These are phyloP conservation scores for Lactarius sp. DNA, from an alignment of 768 basidiomycete species.

Conservation along the genomic window DNA sequence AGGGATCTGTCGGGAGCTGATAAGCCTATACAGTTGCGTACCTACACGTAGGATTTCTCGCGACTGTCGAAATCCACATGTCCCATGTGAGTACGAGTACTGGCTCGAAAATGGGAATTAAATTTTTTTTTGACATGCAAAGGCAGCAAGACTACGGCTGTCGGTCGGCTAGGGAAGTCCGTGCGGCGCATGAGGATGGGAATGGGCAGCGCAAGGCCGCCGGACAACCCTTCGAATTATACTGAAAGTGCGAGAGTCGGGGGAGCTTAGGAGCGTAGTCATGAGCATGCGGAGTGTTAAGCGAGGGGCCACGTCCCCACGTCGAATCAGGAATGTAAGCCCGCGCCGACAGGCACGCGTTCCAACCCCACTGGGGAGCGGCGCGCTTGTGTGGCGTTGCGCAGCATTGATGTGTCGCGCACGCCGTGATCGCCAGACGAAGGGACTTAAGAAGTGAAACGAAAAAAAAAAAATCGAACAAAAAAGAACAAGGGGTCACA, in stretches of 20 bases:
- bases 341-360: neutral
- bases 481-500: neutral
- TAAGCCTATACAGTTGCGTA: neutral
- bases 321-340: too few species aligned
- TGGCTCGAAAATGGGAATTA: neutral
- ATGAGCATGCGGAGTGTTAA: neutral
- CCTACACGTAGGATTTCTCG: neutral
- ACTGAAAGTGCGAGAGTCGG: conserved; percentile 12
- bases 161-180: conserved; percentile 5
- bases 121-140: neutral
- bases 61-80: neutral
- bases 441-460: neutral
- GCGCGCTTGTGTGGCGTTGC: neutral
- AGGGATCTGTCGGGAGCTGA: neutral
- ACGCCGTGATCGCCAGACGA: neutral
- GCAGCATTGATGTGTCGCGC: neutral
- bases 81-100: neutral
- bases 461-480: neutral
- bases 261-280: neutral
- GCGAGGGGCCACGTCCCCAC: too few species aligned
- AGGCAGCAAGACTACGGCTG: neutral
- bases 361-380: neutral
- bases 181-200: neutral
- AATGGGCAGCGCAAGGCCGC: neutral
- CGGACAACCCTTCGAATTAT: conserved; percentile 1